Evolutionary conservation across 805 yeast genomes (phyloP), one percentile per base, ranked within the genome.

Genomic region (Candida broadrunensis): DNA sequence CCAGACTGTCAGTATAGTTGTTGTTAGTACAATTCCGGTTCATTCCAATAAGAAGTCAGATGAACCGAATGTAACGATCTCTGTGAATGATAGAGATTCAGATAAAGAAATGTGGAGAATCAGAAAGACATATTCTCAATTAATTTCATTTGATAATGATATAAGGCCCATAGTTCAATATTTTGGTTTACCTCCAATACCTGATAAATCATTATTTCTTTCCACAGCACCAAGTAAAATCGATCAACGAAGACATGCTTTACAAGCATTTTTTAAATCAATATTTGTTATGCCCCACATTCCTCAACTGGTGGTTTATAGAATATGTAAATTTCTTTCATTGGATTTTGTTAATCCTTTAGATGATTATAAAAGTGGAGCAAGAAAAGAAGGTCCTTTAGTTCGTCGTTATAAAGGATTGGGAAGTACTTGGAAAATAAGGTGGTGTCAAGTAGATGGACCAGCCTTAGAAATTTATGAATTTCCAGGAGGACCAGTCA

Each of bases 81-180:
- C 83, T 14, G 79, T 85, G 4, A 65, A 74, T 35, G 91, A 85
- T 49, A 73, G 81, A 25, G 79, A 72, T 18, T 63, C 81, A 2
- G 67, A 70, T 30, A 80, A 80, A 45, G 88, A 82, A 50, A 75
- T 86, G 69, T 90, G 95, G 84, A 73, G 81, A 49, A 79, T 88
- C 39, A 68, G 80, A 32, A 88, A 88, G 53, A 60, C 80, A 2
- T 75, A 80, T 43, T 64, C 76, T 1, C 83, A 82, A 50, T 63
- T 91, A n/a, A 46, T 67, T 5, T 68, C 72, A 8, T 70, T 90
- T 46, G 95, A 88, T 59, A 60, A 64, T 17, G 77, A 73, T 30
- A 65, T 88, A 9, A 70, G 88, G 46, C 77, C 77, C 4, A 57
- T 66, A 9, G 61, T 69, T 14, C 75, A 72, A 42, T 69, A 70